Base-by-base conservation (phyloP, 164 flowering plant species). In the Umbellularia californica region DNA sequence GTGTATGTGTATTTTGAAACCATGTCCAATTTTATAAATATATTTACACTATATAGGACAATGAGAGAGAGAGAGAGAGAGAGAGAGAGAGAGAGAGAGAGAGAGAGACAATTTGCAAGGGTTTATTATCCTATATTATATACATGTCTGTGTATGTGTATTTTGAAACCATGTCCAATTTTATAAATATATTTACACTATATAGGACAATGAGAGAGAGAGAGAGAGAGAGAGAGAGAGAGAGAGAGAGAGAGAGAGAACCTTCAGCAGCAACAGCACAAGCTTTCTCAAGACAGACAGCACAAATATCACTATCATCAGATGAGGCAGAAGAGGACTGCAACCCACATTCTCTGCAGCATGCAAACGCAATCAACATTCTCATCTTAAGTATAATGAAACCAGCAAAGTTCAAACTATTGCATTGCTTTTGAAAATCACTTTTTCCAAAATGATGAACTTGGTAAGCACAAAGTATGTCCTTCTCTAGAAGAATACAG, bases 221-320 rank as follows among this genome's bases (percentile, higher is more conserved):
- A 13, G 13, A 15, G 69, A 66, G 30, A 66, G 20, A 66, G 30
- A 12, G 47, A 3, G 4, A 17, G 69, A 66, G 30, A 66, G 20
- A 66, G 30, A 12, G 47, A 65, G 33, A 77, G 69, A 68, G 50
- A 77, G 47, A 12, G 69, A 33, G 11, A 81, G 74, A n/a, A 95
- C 99, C 99, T 90, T 95, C 98, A 72, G 98, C 92, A 72, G 99
- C 96, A 5, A 93, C 98, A 76, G 83, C 82, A 74, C 99, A 95
- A 50, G 88, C 85, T 82, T 93, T 90, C 83, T 95, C 99, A 77
- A 93, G 78, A 86, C 97, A 95, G 77, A 95, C 99, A 72, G 97
- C 96, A 86, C 99, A 95, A 63, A 77, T 77, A 74, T 96, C 99
- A 68, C 81, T 78, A 24, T 93, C 98, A 83, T 96, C 97, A 51